A percentile compares a stretch with the other conserved stretches of the same genome.
Evolutionary conservation across 805 yeast genomes (phyloP).

Genomic region (Tetrapisispora arboricola): DNA sequence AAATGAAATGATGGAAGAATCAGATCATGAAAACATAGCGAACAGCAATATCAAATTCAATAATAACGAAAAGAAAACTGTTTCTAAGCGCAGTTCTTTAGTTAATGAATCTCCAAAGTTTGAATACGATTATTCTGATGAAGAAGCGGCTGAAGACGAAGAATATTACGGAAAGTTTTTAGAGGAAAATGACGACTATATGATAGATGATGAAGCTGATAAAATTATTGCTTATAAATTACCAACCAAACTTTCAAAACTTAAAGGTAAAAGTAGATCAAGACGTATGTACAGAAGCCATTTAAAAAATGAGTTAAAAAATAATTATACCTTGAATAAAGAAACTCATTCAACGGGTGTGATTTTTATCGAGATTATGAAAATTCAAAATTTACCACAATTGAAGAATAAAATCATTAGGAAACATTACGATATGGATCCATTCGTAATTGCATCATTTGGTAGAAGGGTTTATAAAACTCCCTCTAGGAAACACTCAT

Average conservation of each 20-base stretch:
- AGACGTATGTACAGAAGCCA: conserved; percentile 5
- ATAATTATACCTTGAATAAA: conserved; percentile 22
- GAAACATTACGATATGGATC: conserved; percentile 84
- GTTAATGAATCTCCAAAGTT: neutral
- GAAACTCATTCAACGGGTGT: conserved; percentile 46
- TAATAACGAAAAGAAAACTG: too few species aligned
- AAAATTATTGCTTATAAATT: conserved; percentile 5
- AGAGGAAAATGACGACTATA: conserved; percentile 5
- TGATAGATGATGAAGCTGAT: conserved; percentile 4
- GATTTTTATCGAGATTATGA: conserved; percentile 61
- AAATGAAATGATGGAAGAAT: conserved; percentile 3
- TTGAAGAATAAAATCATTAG: conserved; percentile 51
- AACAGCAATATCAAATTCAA: too few species aligned
- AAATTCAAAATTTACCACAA: conserved; percentile 73
- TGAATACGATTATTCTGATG: conserved; percentile 4
- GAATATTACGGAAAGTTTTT: conserved; percentile 5
- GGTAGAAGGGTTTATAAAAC: conserved; percentile 84
- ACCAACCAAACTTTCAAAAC: conserved; percentile 2
- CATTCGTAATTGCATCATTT: conserved; percentile 84
- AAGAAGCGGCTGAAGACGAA: conserved; percentile 7
- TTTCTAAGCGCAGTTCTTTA: too few species aligned
- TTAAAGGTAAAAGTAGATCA: conserved; percentile 4
- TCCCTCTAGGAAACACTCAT: conserved; percentile 69
- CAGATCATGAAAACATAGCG: conserved; percentile 5
- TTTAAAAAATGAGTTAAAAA: conserved; percentile 6